Evolutionary conservation across 108 stramenopile species (phyloP).

Genomic region (Pseudonitzschia multiseries): DNA sequence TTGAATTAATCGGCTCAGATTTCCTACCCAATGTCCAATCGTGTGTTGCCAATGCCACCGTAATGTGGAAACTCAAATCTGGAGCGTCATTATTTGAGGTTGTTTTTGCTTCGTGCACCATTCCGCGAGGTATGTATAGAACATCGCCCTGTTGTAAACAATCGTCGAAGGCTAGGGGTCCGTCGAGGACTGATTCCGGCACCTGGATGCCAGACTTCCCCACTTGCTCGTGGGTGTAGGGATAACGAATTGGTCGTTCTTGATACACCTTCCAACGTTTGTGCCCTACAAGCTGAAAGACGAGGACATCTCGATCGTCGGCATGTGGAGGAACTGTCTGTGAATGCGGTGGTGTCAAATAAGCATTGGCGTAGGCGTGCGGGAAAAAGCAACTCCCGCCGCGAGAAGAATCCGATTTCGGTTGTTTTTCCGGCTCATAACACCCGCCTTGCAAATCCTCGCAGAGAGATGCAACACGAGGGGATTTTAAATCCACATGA

Average conservation of each 20-base stretch:
- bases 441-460: constrained; percentile 56
- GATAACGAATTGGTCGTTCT: constrained; percentile 61
- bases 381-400: constrained; percentile 32
- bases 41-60: constrained; percentile 81
- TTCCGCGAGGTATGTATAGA: constrained; percentile 85
- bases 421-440: constrained; percentile 7
- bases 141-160: constrained; percentile 72
- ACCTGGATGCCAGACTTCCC: constrained; percentile 75
- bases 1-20: constrained; percentile 32
- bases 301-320: constrained; percentile 89
- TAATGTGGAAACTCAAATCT: constrained; percentile 69
- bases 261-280: constrained; percentile 82
- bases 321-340: constrained; percentile 81
- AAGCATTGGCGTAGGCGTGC: constrained; percentile 78
- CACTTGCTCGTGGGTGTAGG: constrained; percentile 83
- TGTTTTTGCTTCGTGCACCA: constrained; percentile 77
- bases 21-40: constrained; percentile 77
- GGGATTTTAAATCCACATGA: constrained; percentile 65
- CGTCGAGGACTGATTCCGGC: constrained; percentile 46
- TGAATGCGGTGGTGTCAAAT: constrained; percentile 77
- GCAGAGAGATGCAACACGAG: constrained; percentile 60
- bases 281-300: constrained; percentile 71
- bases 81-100: background rate
- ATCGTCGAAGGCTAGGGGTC: constrained; percentile 42
- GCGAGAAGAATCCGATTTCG: background rate